Percentiles rank a stretch among this genome's conserved stretches.
phyloP scores from a whole-genome alignment of 345 rosid species.

The Rhizophora apiculata region DNA sequence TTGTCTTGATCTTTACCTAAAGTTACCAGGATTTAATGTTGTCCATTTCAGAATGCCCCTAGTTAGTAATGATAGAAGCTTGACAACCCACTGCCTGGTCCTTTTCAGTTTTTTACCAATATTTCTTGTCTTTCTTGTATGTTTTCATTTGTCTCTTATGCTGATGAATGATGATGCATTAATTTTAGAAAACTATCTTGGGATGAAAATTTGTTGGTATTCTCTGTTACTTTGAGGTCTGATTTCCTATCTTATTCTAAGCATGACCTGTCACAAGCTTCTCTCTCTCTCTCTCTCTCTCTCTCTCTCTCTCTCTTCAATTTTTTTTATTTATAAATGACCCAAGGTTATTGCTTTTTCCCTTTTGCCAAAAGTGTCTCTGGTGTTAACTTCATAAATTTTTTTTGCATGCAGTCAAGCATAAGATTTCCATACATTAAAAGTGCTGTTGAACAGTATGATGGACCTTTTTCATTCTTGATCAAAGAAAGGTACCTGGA shows the following conservation, averaged over 20 bases:
- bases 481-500: slow-evolving; percentile 64
- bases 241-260: not conserved
- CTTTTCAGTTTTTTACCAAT: not conserved
- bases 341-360: not conserved
- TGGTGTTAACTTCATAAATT: slow-evolving; percentile 11
- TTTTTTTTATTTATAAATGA: not conserved
- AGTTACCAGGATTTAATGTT: not conserved
- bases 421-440: slow-evolving; percentile 79
- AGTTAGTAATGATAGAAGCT: not conserved
- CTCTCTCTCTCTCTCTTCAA: no score
- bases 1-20: not conserved
- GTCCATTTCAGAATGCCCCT: not conserved
- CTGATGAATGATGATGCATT: not conserved
- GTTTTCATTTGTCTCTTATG: not conserved
- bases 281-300: no score
- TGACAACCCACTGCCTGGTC: not conserved
- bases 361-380: not conserved
- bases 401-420: slow-evolving; percentile 61
- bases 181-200: not conserved
- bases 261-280: no score
- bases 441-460: slow-evolving; percentile 61
- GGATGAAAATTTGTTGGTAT: not conserved
- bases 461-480: slow-evolving; percentile 61
- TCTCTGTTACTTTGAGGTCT: not conserved
- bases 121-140: not conserved